These are phyloP conservation scores for Zygosaccharomyces kombuchaensis DNA, from an alignment of 805 yeast genomes.

Conservation along the genomic window DNA sequence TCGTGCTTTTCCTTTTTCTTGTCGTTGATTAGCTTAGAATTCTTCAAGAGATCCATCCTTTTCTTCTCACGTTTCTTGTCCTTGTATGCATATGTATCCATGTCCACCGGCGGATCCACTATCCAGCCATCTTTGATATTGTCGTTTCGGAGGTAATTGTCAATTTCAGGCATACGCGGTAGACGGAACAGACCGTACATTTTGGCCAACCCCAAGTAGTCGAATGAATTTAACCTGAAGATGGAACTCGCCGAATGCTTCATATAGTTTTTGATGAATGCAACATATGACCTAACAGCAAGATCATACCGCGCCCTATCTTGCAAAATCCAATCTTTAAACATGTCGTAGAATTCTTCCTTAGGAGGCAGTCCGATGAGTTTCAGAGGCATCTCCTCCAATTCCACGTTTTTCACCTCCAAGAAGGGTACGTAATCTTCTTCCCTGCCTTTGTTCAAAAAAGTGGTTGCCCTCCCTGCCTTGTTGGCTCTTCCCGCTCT, in stretches of 20 bases:
- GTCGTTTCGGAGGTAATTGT: slow-evolving; percentile 47
- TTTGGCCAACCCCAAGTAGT: slow-evolving; percentile 65
- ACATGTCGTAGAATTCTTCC: slow-evolving; percentile 25
- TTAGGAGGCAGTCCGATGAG: slow-evolving; percentile 9
- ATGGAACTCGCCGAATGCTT: slow-evolving; percentile 88
- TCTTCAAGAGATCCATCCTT: slow-evolving; percentile 56
- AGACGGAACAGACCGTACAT: slow-evolving; percentile 76
- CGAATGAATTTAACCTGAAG: slow-evolving; percentile 67
- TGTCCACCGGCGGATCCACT: slow-evolving; percentile 51
- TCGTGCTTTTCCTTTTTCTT: slow-evolving; percentile 41
- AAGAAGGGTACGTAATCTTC: slow-evolving; percentile 77
- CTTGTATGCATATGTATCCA: slow-evolving; percentile 61
- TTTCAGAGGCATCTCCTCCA: slow-evolving; percentile 39
- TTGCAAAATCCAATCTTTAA: slow-evolving; percentile 53
- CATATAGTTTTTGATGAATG: slow-evolving; percentile 75
- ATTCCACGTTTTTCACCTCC: slow-evolving; percentile 59
- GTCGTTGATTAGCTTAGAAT: slow-evolving; percentile 36
- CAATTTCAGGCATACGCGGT: slow-evolving; percentile 92
- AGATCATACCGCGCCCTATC: slow-evolving; percentile 82
- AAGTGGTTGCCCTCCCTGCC: slow-evolving; percentile 70
- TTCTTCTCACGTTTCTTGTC: slow-evolving; percentile 61
- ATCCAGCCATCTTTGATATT: slow-evolving; percentile 66
- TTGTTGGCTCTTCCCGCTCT: slow-evolving; percentile 92
- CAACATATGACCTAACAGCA: slow-evolving; percentile 76
- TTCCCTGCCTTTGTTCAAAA: slow-evolving; percentile 72